Base-by-base conservation (phyloP, 352 stramenopile genomes). In the Globisporangium sylvaticum region DNA sequence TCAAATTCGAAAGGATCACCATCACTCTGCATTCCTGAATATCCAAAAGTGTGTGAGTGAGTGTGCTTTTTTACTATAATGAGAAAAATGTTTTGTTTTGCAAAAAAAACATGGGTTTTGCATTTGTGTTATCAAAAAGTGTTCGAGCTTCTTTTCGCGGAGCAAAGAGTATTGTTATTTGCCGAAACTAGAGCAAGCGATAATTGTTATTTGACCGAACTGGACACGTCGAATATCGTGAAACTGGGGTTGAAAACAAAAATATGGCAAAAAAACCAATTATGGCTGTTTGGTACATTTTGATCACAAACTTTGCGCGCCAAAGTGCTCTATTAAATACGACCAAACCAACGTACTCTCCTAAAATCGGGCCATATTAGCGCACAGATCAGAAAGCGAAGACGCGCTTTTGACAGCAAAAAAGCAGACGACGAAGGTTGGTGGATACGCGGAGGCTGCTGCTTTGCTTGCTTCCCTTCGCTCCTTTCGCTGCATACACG, bases 1-100 rank as follows among this genome's bases (percentile, higher is more conserved):
- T 67, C 65, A 62, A 65, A 67, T 65, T 50, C 32, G 58, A 52
- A 56, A 31, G 0, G 22, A 37, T 37, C 8, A 32, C n/a, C 39
- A 37, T 54, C 31, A 32, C 44, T 53, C 34, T 25, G 22, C 6
- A 48, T 10, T n/a, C n/a, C 31, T 12, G 1, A 12, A 12, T 12
- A 12, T 0, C 31, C 2, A 37, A 37, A 37, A 37, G 31, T 37
- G 0, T 37, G n/a, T n/a, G n/a, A n/a, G n/a, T n/a, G n/a, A n/a
- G n/a, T n/a, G n/a, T n/a, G n/a, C n/a, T 37, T 37, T 34, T 37
- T 37, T 37, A 9, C 9, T 9, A 10, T 9, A 37, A 7, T 12
- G 10, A 37, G 8, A 37, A 34, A 37, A 37, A 12, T 37, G 31
- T 37, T 0, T 34, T 18, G 20, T 20, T 20, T 6, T n/a, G n/a